Base-by-base conservation (phyloP, 2,329 filamentous ascomycete genomes). In the Diaporthe sp. region DNA sequence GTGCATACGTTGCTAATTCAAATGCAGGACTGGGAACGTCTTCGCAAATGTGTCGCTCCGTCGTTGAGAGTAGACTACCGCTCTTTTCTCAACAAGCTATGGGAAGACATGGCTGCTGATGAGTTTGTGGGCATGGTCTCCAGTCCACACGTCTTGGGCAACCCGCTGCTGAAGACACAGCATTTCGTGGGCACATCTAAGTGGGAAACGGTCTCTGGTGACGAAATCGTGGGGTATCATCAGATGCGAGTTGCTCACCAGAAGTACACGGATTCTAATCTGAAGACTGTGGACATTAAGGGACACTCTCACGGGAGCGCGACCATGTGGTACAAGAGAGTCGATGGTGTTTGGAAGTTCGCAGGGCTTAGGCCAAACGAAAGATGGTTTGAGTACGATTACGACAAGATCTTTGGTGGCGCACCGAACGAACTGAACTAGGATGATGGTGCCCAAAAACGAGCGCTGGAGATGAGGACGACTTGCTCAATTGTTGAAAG, bases 241-340 rank as follows among this genome's bases (percentile, higher is more conserved):
- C 89, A 91, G 83, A 85, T 91, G 78, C 88, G 89, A 42, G 89
- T 90, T 60, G 88, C 89, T 22, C 89, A 91, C 79, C 89, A 90
- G 82, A 85, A 84, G 78, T 91, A 91, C 82, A 87, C 83, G 20
- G 89, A 90, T 79, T 85, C 83, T 75, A 83, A 81, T 22, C 79
- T 85, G 72, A 84, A 80, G n/a, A 83, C 85, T 71, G 88, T 91
- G 31, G 82, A 82, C 2, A 84, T 88, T 79, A 89, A 90, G 84
- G 89, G 88, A n/a, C 89, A 91, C 78, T 88, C 88, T 7, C 89
- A 91, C 82, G 88, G 86, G 77, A 86, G 84, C 78, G 89, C 88
- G 80, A 86, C 82, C 75, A 87, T 90, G 79, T 88, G 86, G 86
- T 91, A 90, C 81, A 87, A 86, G 81, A 89, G 87, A 84, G 85